Evolutionary conservation across 2,329 filamentous ascomycete species (phyloP).

Genomic region (Aspergillus sp.): DNA sequence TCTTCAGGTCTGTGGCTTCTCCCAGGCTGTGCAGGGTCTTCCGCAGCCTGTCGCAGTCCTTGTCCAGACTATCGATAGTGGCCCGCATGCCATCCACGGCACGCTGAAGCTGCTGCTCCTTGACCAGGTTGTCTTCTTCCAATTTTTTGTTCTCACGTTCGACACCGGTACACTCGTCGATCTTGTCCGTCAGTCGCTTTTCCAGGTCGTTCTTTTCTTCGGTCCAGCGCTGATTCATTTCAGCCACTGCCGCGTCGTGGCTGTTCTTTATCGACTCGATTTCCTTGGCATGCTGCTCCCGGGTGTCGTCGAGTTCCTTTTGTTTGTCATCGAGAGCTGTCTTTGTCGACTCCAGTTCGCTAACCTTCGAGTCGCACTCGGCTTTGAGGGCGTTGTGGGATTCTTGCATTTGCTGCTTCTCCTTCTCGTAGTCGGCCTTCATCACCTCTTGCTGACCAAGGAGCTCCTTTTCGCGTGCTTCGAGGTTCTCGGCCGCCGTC

Average conservation of each 20-base stretch:
- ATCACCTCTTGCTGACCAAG: slow-evolving; percentile 36
- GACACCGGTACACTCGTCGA: slow-evolving; percentile 39
- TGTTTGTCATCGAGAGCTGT: slow-evolving; percentile 26
- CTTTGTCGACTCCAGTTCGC: slow-evolving; percentile 29
- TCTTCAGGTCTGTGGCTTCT: slow-evolving; percentile 52
- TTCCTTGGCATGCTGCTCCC: slow-evolving; percentile 26
- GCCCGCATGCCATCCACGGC: slow-evolving; percentile 43
- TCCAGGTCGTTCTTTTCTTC: slow-evolving; percentile 31
- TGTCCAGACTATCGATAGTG: slow-evolving; percentile 49
- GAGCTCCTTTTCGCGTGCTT: slow-evolving; percentile 43
- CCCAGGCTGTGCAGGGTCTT: slow-evolving; percentile 50
- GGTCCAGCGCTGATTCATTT: slow-evolving; percentile 31
- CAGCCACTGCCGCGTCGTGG: slow-evolving; percentile 25
- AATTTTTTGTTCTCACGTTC: slow-evolving; percentile 44
- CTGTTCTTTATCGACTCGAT: slow-evolving; percentile 22
- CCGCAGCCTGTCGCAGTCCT: slow-evolving; percentile 50
- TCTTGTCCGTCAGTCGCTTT: slow-evolving; percentile 39
- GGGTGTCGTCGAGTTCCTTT: slow-evolving; percentile 32
- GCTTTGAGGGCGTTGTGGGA: slow-evolving; percentile 34
- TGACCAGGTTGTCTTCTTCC: slow-evolving; percentile 45
- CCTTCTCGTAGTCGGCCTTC: slow-evolving; percentile 34
- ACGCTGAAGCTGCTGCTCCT: slow-evolving; percentile 46
- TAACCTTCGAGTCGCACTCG: slow-evolving; percentile 34
- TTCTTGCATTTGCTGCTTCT: slow-evolving; percentile 38
- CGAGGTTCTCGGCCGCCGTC: slow-evolving; percentile 35